Percentiles rank a stretch among this genome's conserved stretches.
Conservation (phyloP, 2,329 filamentous ascomycete species). For the Scedosporium dehoogii region DNA sequence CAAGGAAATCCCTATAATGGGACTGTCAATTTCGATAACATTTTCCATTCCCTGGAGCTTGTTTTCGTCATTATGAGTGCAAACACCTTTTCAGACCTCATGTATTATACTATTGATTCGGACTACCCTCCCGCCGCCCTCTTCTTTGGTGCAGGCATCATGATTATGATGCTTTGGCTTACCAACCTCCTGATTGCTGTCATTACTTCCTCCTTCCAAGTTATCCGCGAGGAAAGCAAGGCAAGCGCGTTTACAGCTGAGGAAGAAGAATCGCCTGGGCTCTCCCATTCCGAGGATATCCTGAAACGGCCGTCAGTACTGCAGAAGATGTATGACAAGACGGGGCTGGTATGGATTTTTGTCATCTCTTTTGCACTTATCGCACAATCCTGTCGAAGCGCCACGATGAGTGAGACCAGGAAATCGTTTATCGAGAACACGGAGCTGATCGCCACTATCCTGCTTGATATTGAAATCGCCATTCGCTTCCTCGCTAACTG, state of each 20-base stretch:
- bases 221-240: slow-evolving; percentile 93
- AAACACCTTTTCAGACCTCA: slow-evolving; percentile 90
- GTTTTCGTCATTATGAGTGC: slow-evolving; percentile 98
- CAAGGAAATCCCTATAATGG: slow-evolving; percentile 68
- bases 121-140: slow-evolving; percentile 82
- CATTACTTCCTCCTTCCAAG: slow-evolving; percentile 96
- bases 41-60: slow-evolving; percentile 80
- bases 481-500: slow-evolving; percentile 71
- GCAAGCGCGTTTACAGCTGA: slow-evolving; percentile 84
- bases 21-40: slow-evolving; percentile 93
- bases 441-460: slow-evolving; percentile 65
- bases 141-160: slow-evolving; percentile 64
- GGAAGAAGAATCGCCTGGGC: slow-evolving; percentile 29
- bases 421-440: slow-evolving; percentile 57
- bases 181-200: slow-evolving; percentile 92
- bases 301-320: slow-evolving; percentile 32
- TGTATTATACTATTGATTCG: slow-evolving; percentile 87
- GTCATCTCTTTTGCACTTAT: slow-evolving; percentile 75
- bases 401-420: slow-evolving; percentile 57
- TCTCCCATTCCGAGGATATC: slow-evolving; percentile 15
- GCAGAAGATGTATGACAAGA: slow-evolving; percentile 66
- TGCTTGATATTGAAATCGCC: slow-evolving; percentile 74
- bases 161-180: slow-evolving; percentile 93
- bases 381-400: slow-evolving; percentile 66
- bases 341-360: slow-evolving; percentile 65